Base-by-base conservation (phyloP, 805 yeast genomes). In the Candida morakotiae region DNA sequence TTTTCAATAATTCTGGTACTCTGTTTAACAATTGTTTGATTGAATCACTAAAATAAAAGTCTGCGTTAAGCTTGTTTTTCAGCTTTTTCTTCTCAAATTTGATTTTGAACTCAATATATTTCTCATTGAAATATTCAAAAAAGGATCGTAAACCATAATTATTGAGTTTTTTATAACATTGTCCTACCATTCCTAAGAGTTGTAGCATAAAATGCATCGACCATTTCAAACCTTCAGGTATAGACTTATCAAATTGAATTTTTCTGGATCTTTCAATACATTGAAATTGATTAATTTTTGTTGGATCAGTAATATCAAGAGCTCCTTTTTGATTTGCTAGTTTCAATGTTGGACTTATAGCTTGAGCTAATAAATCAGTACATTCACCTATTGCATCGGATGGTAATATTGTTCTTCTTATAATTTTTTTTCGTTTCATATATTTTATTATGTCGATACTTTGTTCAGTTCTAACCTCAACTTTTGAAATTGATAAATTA, bases 391-490 rank as follows among this genome's bases (percentile, higher is more conserved):
- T 81, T 21, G 81, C 86, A 1, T 60, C 56, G 1, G 76, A 71
- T 9, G 69, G 56, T 1, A 65, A 73, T 10, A 85, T 80, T 2
- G 72, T 70, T 5, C 83, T 60, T 50, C 82, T 73, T 19, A 75
- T 82, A 5, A 83, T 69, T 13, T 69, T 71, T 39, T 84, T 83
- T 11, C 64, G 58, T 49, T 85, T 88, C 71, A 91, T 81, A 51
- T 89, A 87, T 51, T 73, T 79, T n/a, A 67, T 63, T 8, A 87
- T 82, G 55, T 94, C 98, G 13, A 78, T 68, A 46, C 93, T 82
- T 25, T 75, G 75, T 52, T 93, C 98, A 0, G 96, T 84, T 41
- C 98, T 67, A 15, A 89, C 77, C 55, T 91, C 97, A 29, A 88
- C 79, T 38, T 71, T 71, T 0, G 96, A 81, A 1, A 93, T 84